Conservation (phyloP, 768 basidiomycete species). For the Termitomyces sp. region DNA sequence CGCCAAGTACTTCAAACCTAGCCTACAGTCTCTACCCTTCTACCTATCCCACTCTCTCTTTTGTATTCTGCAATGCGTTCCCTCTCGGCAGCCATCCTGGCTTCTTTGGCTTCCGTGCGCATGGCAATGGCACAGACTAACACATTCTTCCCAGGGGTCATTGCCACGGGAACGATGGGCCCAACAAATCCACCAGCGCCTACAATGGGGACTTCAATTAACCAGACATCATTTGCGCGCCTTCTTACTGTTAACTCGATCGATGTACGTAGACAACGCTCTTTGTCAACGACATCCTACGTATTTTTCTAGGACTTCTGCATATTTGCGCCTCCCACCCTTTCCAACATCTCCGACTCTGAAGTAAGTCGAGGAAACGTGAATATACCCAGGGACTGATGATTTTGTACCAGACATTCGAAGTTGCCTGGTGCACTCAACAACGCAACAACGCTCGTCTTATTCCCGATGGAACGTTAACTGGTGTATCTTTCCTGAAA, state of each 20-base stretch:
- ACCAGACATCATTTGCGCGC: slow-evolving; percentile 35
- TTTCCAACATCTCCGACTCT: slow-evolving; percentile 27
- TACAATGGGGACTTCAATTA: slow-evolving; percentile 31
- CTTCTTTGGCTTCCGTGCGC: slow-evolving; percentile 4
- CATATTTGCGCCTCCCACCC: slow-evolving; percentile 33
- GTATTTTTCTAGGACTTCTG: slow-evolving; percentile 30
- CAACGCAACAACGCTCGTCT: slow-evolving; percentile 38
- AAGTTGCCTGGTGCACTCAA: slow-evolving; percentile 42
- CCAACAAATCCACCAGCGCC: slow-evolving; percentile 33
- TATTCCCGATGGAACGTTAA: slow-evolving; percentile 38
- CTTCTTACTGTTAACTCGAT: slow-evolving; percentile 34
- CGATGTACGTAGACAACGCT: slow-evolving; percentile 21
- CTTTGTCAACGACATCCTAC: background rate
- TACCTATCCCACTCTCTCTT: background rate
- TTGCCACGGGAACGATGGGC: slow-evolving; percentile 37
- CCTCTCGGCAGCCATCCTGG: slow-evolving; percentile 4
- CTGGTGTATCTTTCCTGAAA: slow-evolving; percentile 35
- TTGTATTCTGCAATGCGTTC: slow-evolving; percentile 7
- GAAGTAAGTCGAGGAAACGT: slow-evolving; percentile 21
- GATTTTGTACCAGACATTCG: slow-evolving; percentile 23
- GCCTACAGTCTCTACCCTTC: background rate
- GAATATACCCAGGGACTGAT: background rate
- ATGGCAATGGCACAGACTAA: slow-evolving; percentile 10
- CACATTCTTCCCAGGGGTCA: slow-evolving; percentile 26
- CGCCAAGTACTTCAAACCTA: background rate